Base-by-base conservation (phyloP, 306 rosid species). In the Comarum palustre region DNA sequence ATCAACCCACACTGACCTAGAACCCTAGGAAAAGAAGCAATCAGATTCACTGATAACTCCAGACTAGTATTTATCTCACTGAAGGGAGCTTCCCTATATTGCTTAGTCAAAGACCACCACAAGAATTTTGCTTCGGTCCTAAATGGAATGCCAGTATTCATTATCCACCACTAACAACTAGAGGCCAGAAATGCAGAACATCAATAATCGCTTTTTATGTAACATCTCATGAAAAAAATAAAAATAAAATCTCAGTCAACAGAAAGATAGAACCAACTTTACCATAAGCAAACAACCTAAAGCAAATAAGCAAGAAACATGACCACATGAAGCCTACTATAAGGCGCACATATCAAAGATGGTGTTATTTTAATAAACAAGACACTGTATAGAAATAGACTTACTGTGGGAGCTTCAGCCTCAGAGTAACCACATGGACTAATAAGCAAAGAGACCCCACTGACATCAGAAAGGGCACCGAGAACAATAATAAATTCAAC, bases 391-490 rank as follows among this genome's bases (percentile, higher is more conserved):
- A 69, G 83, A 77, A 68, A 79, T 34, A 41, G 32, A 95, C 99
- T 83, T 72, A 91, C 99, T 31, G 73, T 83, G 70, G 99, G 99
- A 83, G 84, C 82, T 80, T 95, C 97, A 72, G 85, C 82, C 77
- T 77, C 81, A n/a, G 99, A 87, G 83, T 95, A 95, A 78, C 99
- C 99, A 79, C 99, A 91, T 5, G 96, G 88, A 81, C 99, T 91
- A 64, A 95, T 86, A 73, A 91, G 79, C 84, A 91, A 80, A 81
- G 82, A 73, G 78, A 91, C 96, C 77, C 99, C 97, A 73, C 87
- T 88, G 82, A 91, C 99, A 83, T 91, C 96, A 79, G 97, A 91
- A 84, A 88, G 78, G 82, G 82, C 81, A 76, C 85, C 86, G 50
- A 95, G 96, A 75, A 83, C 96, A 73, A 95, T 75, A 79, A 79